Evolutionary conservation across 2,329 filamentous ascomycete genomes (phyloP), one percentile per base, ranked within the genome.

Genomic region (Drechslerella dactyloides): DNA sequence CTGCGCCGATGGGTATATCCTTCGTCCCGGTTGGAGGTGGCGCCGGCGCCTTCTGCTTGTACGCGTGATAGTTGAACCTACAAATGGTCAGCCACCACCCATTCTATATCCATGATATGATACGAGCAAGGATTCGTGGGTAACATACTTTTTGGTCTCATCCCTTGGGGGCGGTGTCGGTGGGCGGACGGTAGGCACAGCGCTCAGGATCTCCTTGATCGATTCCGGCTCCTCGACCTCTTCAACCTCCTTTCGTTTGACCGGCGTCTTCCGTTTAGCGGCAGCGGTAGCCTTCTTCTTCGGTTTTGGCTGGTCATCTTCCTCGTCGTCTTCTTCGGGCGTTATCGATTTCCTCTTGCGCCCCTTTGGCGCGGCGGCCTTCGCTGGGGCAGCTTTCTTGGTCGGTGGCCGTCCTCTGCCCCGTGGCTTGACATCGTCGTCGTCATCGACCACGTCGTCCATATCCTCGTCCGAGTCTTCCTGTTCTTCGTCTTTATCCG

Each of bases 191-290:
- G 87, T 90, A 3, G 91, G 90, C 69, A 99, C 93, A 75, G 87
- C 91, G 78, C 96, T 89, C 33, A 97, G 85, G 51, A 99, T 97
- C 54, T 89, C 87, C 79, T 96, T 87, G 19, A 96, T 87, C 21
- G 86, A 84, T 15, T 88, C 84, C 77, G 65, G 48, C 54, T 87
- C 88, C 76, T 96, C 91, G 1, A 85, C 80, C 5, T 83, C 83
- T 1, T 86, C 85, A 1, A 85, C 83, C 78, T 91, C 90, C 79
- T 90, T 90, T 10, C 84, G 81, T 76, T 82, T 82, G 69, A 81
- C 82, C 1, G 85, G 82, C 1, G 86, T 84, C 74, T 85, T 85
- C 73, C 85, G 86, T 24, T 79, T 78, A 7, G 76, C 72, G 13
- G 78, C 74, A 30, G 78, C 75, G 51, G 77, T 76, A 19, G 77